Percentiles rank a stretch among this genome's conserved stretches.
Evolutionary conservation across 2,329 filamentous ascomycete species (phyloP).

Genomic region (Fusarium clavum): DNA sequence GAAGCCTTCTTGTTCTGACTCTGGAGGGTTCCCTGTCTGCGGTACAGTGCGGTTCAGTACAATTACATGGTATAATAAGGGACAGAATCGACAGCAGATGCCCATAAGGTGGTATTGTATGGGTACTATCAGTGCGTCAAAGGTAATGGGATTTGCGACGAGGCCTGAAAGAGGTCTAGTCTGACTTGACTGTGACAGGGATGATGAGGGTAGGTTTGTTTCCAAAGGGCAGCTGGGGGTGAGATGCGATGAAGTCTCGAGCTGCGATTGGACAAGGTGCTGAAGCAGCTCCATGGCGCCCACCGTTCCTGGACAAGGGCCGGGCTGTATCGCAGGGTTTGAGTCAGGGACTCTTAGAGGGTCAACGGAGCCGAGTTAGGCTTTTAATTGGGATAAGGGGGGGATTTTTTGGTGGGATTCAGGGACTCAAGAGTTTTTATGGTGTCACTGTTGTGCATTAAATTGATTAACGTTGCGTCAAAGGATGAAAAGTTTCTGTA

Average conservation of each 20-base stretch:
- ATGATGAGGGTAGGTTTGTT: slow-evolving; percentile 38
- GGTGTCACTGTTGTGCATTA: slow-evolving; percentile 35
- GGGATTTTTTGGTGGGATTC: slow-evolving; percentile 8
- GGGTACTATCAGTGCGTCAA: slow-evolving; percentile 17
- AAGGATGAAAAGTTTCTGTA: slow-evolving; percentile 13
- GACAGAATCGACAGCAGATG: slow-evolving; percentile 21
- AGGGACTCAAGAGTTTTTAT: slow-evolving; percentile 38
- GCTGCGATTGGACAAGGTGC: slow-evolving; percentile 31
- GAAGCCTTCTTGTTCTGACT: slow-evolving; percentile 34
- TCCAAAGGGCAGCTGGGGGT: slow-evolving; percentile 36
- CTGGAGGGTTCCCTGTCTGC: slow-evolving; percentile 9
- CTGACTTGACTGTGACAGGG: slow-evolving; percentile 14
- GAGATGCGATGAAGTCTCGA: slow-evolving; percentile 30
- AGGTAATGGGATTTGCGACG: slow-evolving; percentile 41
- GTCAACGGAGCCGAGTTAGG: slow-evolving; percentile 26
- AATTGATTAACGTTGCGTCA: slow-evolving; percentile 37
- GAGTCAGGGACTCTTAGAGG: slow-evolving; percentile 44
- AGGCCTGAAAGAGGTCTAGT: slow-evolving; percentile 35
- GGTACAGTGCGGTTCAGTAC: slow-evolving; percentile 1
- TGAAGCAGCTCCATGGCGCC: slow-evolving; percentile 37
- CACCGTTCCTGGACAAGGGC: slow-evolving; percentile 46
- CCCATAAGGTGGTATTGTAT: background rate
- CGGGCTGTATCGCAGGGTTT: slow-evolving; percentile 33
- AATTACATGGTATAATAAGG: background rate
- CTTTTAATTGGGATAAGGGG: slow-evolving; percentile 29